A percentile compares a stretch with the other conserved stretches of the same genome.
These are phyloP conservation scores for Mycena latifolia DNA, from an alignment of 768 basidiomycete genomes.

Conservation along the genomic window DNA sequence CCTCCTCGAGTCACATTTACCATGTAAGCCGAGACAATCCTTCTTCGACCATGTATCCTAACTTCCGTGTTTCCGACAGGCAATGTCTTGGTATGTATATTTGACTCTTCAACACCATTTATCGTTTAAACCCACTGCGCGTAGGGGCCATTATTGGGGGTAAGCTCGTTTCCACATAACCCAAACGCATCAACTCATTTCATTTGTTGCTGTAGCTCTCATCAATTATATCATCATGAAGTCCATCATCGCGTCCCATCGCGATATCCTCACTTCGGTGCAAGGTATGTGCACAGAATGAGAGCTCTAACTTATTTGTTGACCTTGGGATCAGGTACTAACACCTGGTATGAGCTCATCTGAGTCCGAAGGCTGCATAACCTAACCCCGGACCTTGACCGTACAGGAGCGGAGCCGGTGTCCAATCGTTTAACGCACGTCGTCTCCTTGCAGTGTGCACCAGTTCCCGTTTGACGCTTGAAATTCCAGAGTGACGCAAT, in stretches of 20 bases:
- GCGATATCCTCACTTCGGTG: conserved; percentile 61
- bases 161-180: background rate
- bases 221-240: conserved; percentile 69
- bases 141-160: conserved; percentile 68
- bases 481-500: conserved; percentile 60
- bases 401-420: conserved; percentile 46
- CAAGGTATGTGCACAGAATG: conserved; percentile 47
- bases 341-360: conserved; percentile 56
- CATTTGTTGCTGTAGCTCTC: conserved; percentile 40
- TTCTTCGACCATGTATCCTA: background rate
- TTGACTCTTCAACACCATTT: background rate
- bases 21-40: conserved; percentile 51
- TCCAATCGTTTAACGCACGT: conserved; percentile 62
- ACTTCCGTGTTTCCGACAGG: background rate
- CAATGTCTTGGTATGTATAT: conserved; percentile 11
- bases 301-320: background rate
- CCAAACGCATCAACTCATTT: background rate
- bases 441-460: conserved; percentile 15
- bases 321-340: conserved; percentile 40
- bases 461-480: conserved; percentile 42
- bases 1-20: conserved; percentile 75
- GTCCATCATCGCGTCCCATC: conserved; percentile 60
- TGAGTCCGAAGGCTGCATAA: conserved; percentile 27
- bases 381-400: background rate
- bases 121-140: conserved; percentile 28